Evolutionary conservation across 352 stramenopile genomes (phyloP).

Genomic region (Phytopythium sindhum): DNA sequence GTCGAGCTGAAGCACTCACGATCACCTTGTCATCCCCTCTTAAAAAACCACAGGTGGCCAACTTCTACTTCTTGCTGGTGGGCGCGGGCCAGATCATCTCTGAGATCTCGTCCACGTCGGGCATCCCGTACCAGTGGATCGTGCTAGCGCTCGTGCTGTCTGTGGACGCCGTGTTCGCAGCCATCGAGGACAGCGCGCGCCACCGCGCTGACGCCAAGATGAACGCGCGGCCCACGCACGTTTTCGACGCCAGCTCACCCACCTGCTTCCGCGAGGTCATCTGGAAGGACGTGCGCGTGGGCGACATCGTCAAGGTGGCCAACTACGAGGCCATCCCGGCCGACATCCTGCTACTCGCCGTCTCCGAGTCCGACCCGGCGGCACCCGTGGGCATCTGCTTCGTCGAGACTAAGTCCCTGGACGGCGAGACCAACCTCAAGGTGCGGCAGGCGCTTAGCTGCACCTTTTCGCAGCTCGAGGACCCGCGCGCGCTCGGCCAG

Average conservation of each 20-base stretch:
- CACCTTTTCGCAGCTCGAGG: constrained; percentile 78
- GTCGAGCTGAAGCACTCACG: neutral
- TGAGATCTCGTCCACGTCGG: constrained; percentile 80
- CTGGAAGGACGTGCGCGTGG: constrained; percentile 69
- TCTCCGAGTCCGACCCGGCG: constrained; percentile 58
- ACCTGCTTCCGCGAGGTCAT: constrained; percentile 47
- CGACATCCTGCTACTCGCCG: constrained; percentile 74
- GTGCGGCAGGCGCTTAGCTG: constrained; percentile 78
- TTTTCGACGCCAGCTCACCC: constrained; percentile 51
- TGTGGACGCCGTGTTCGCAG: constrained; percentile 81
- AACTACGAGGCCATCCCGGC: constrained; percentile 86
- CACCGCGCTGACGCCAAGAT: constrained; percentile 79
- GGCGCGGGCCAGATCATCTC: constrained; percentile 83
- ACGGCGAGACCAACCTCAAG: constrained; percentile 88
- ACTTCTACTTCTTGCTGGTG: constrained; percentile 90
- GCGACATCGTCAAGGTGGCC: constrained; percentile 82
- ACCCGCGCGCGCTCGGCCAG: constrained; percentile 60
- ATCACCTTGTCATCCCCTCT: neutral
- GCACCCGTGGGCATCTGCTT: constrained; percentile 79
- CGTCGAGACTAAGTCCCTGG: constrained; percentile 84
- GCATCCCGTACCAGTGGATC: constrained; percentile 86
- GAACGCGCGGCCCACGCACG: constrained; percentile 62
- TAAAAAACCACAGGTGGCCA: constrained; percentile 28
- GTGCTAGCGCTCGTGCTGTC: constrained; percentile 81
- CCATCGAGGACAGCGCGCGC: constrained; percentile 78